A percentile compares a stretch with the other conserved stretches of the same genome.
Conservation (phyloP, 108 stramenopile genomes). For the Skeletonema grethae region DNA sequence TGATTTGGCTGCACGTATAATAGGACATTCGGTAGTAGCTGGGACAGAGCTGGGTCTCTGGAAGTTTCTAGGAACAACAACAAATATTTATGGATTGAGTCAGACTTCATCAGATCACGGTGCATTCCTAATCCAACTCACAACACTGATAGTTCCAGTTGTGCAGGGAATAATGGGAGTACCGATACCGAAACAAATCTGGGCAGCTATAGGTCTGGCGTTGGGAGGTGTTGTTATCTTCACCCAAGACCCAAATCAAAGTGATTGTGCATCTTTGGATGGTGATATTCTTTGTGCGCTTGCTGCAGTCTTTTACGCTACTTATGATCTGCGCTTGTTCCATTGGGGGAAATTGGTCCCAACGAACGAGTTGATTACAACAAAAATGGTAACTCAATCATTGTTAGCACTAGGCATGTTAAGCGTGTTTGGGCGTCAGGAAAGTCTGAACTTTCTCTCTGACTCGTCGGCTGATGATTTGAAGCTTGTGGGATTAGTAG, state of each 20-base stretch:
- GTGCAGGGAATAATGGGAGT: conserved; percentile 68
- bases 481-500: conserved; percentile 32
- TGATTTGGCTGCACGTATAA: conserved; percentile 19
- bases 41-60: conserved; percentile 49
- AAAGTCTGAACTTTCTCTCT: conserved; percentile 27
- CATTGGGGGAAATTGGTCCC: conserved; percentile 67
- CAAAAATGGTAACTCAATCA: conserved; percentile 73
- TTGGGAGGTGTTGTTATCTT: conserved; percentile 69
- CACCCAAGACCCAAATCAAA: conserved; percentile 60
- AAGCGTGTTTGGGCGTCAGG: conserved; percentile 19
- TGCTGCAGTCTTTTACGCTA: conserved; percentile 78
- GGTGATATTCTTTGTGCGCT: conserved; percentile 71
- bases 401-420: conserved; percentile 52
- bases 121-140: conserved; percentile 80
- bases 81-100: conserved; percentile 72
- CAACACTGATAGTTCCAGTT: conserved; percentile 75
- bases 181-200: conserved; percentile 70
- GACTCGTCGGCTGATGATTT: conserved; percentile 28
- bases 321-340: conserved; percentile 75
- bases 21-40: conserved; percentile 38
- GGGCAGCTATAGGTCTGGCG: conserved; percentile 61
- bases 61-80: conserved; percentile 64
- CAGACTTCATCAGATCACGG: conserved; percentile 80
- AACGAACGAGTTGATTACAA: conserved; percentile 62
- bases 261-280: conserved; percentile 33